Percentiles rank a stretch among this genome's conserved stretches.
phyloP scores from a whole-genome alignment of 2,329 filamentous ascomycete species.

The Aspergillus fijiensis region DNA sequence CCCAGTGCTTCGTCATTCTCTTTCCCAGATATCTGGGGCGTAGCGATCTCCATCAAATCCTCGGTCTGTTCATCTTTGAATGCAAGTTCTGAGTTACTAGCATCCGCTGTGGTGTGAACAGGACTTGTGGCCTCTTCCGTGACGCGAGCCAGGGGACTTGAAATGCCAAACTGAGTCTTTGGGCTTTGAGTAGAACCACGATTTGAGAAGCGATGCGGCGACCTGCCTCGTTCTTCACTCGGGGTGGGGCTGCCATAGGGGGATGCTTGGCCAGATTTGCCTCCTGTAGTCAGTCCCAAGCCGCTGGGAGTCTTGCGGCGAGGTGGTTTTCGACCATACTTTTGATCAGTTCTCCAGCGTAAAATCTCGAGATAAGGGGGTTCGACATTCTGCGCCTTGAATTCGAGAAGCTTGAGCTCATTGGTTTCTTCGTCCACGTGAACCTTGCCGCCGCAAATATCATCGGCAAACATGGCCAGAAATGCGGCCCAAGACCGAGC shows the following conservation, averaged over 20 bases:
- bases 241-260: constrained; percentile 52
- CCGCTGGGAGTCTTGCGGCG: constrained; percentile 51
- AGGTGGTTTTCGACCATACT: constrained; percentile 67
- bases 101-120: constrained; percentile 33
- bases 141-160: constrained; percentile 48
- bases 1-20: constrained; percentile 31
- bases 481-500: constrained; percentile 89
- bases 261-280: constrained; percentile 51
- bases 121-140: constrained; percentile 46
- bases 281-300: constrained; percentile 54
- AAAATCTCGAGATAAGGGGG: constrained; percentile 93
- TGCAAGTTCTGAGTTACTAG: constrained; percentile 34
- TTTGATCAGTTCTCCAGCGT: constrained; percentile 93
- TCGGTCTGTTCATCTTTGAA: constrained; percentile 32
- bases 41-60: constrained; percentile 43
- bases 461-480: constrained; percentile 82
- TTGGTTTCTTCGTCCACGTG: constrained; percentile 87
- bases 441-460: constrained; percentile 85
- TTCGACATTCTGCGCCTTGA: constrained; percentile 84
- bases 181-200: constrained; percentile 45
- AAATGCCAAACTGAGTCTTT: constrained; percentile 44
- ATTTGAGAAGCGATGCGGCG: constrained; percentile 49
- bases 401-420: constrained; percentile 89
- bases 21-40: constrained; percentile 37
- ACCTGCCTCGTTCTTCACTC: constrained; percentile 49